These are phyloP conservation scores for Saccharomycopsis sp. DNA, from an alignment of 805 yeast genomes.

Conservation along the genomic window DNA sequence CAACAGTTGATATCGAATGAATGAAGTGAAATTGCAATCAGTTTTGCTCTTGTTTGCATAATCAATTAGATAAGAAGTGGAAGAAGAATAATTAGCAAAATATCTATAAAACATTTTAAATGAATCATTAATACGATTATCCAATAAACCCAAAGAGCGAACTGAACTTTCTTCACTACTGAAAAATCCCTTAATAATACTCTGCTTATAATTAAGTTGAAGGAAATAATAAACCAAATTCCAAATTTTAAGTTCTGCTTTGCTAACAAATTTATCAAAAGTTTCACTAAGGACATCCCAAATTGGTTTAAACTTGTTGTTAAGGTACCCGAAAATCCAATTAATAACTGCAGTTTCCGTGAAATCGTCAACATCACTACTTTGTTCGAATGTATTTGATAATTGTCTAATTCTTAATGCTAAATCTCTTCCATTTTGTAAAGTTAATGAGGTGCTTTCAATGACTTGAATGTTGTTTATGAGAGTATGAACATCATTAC, in stretches of 20 bases:
- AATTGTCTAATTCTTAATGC: slow-evolving; percentile 59
- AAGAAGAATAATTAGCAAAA: slow-evolving; percentile 30
- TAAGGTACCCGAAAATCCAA: slow-evolving; percentile 61
- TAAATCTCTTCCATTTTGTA: slow-evolving; percentile 68
- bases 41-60: slow-evolving; percentile 33
- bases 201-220: slow-evolving; percentile 28
- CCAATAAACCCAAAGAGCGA: slow-evolving; percentile 23
- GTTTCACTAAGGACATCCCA: slow-evolving; percentile 73
- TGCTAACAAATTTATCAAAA: slow-evolving; percentile 40
- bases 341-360: slow-evolving; percentile 34
- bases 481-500: slow-evolving; percentile 32
- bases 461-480: slow-evolving; percentile 49
- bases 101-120: slow-evolving; percentile 27
- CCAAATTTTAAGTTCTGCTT: slow-evolving; percentile 49
- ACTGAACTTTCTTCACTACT: too few species aligned
- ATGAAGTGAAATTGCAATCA: slow-evolving; percentile 33
- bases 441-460: slow-evolving; percentile 67
- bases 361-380: slow-evolving; percentile 24
- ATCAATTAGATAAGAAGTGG: slow-evolving; percentile 33
- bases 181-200: not conserved
- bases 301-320: slow-evolving; percentile 74
- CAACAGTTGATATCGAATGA: slow-evolving; percentile 49
- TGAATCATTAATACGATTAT: slow-evolving; percentile 38
- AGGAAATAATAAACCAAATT: slow-evolving; percentile 30
- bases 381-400: slow-evolving; percentile 35